Base-by-base conservation (phyloP, 306 rosid genomes). In the Dalbergia cochinchinensis region DNA sequence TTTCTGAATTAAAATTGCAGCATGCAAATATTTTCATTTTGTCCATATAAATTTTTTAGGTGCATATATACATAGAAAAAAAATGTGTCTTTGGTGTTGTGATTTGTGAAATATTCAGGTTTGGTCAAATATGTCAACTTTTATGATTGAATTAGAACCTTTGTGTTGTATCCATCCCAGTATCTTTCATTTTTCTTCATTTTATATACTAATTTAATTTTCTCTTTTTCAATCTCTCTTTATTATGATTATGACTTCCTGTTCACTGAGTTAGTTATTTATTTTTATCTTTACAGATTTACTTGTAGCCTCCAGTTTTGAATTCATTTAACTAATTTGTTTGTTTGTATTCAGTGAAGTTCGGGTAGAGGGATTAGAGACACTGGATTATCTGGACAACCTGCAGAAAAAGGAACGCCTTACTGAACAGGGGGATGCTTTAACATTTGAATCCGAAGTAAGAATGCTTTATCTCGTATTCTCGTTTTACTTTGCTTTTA, bases 351-450 rank as follows among this genome's bases (percentile, higher is more conserved):
- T 67, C 94, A 93, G 97, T 86, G 96, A 88, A 86, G 97, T 93
- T 78, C 91, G 94, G 65, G 93, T 93, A 64, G 97, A 93, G 87
- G 97, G 97, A 61, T 71, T 93, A 75, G 93, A 91, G 91, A 93
- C 94, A 53, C 57, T 89, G 59, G 96, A 93, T 85, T 93, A 89
- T 88, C 86, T 91, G 66, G 96, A 93, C 91, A 93, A 91, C 89
- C 79, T 84, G 86, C 88, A 91, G 89, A 78, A 83, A 72, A 84
- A 84, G 90, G 87, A 84, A 71, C 94, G 92, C 62, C 89, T 87
- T 79, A 93, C 96, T 48, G 94, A 93, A 86, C 97, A 93, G 79
- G 94, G 96, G 61, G 98, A 91, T 88, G 98, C 98, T 11, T 73
- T 91, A 87, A 93, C 98, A 55, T 93, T 93, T 86, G 94, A 91